phyloP scores from a whole-genome alignment of 2,329 filamentous ascomycete genomes.

The Aplosporella prunicola region DNA sequence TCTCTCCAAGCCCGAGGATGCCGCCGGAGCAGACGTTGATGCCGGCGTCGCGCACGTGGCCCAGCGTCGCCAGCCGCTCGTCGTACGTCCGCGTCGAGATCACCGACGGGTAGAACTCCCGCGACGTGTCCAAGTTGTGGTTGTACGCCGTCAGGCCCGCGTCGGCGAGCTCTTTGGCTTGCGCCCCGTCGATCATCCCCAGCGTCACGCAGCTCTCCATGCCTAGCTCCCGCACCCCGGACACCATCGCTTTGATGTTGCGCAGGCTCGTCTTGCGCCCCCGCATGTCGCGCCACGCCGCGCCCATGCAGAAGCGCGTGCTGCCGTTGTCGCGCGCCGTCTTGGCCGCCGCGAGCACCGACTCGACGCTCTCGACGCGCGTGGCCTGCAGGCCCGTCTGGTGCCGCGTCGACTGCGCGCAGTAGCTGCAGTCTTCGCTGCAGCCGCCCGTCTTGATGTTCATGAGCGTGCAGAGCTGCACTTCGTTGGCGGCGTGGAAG shows the following conservation, averaged over 20 bases:
- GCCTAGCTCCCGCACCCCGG: conserved; percentile 67
- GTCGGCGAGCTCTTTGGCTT: conserved; percentile 72
- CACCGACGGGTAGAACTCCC: conserved; percentile 78
- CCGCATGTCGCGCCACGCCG: conserved; percentile 89
- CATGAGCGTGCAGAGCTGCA: conserved; percentile 91
- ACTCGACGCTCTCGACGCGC: conserved; percentile 69
- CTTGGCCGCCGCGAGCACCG: conserved; percentile 68
- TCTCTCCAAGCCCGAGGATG: conserved; percentile 77
- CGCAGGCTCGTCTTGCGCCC: conserved; percentile 74
- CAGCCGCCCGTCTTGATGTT: conserved; percentile 95
- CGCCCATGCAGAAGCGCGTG: conserved; percentile 91
- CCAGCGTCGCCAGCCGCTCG: conserved; percentile 70
- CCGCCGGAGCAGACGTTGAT: conserved; percentile 87
- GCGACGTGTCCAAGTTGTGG: conserved; percentile 84
- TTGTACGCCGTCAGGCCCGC: conserved; percentile 88
- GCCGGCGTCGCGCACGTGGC: conserved; percentile 72
- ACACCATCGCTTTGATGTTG: conserved; percentile 80
- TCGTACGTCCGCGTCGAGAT: conserved; percentile 84
- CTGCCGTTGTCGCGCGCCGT: conserved; percentile 74
- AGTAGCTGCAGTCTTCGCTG: conserved; percentile 88
- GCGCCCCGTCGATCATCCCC: conserved; percentile 76
- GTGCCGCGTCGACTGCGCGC: conserved; percentile 78
- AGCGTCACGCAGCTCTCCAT: conserved; percentile 94
- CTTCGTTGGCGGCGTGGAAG: conserved; percentile 73
- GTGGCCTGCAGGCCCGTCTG: conserved; percentile 68